Conservation (phyloP, 2,329 filamentous ascomycete genomes). For the Cercospora zeae-maydis region DNA sequence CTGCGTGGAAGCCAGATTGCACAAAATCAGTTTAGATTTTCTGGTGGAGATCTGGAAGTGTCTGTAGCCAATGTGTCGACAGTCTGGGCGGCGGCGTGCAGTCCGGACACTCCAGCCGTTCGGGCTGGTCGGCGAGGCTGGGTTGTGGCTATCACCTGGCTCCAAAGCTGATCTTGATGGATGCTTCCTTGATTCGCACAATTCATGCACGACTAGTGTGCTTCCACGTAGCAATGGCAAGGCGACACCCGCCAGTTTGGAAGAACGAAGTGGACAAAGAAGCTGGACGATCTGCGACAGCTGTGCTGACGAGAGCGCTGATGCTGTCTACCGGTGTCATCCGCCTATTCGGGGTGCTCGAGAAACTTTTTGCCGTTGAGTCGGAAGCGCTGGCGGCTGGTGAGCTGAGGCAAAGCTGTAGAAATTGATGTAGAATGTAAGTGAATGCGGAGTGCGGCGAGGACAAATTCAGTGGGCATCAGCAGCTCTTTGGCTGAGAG, state of each 20-base stretch:
- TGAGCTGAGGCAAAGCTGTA: background rate
- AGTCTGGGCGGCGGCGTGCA: background rate
- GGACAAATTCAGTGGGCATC: background rate
- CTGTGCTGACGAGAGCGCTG: background rate
- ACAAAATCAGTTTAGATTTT: background rate
- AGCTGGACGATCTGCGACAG: background rate
- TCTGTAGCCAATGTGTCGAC: background rate
- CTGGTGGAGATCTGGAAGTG: background rate
- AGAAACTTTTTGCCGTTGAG: background rate
- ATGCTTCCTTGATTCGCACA: background rate
- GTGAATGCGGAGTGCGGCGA: background rate
- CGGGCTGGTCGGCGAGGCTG: background rate
- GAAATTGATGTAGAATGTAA: background rate
- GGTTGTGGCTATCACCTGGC: background rate
- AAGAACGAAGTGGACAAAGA: background rate
- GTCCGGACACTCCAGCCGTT: background rate
- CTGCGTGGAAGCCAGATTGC: constrained; percentile 5
- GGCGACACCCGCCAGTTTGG: background rate
- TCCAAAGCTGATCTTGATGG: background rate
- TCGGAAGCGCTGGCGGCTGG: background rate
- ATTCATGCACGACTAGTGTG: background rate
- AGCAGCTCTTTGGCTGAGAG: background rate
- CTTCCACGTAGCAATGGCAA: background rate
- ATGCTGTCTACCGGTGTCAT: background rate
- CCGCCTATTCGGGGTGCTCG: background rate